Conservation (phyloP, 2,329 filamentous ascomycete species). For the Hypoxylon sp. region DNA sequence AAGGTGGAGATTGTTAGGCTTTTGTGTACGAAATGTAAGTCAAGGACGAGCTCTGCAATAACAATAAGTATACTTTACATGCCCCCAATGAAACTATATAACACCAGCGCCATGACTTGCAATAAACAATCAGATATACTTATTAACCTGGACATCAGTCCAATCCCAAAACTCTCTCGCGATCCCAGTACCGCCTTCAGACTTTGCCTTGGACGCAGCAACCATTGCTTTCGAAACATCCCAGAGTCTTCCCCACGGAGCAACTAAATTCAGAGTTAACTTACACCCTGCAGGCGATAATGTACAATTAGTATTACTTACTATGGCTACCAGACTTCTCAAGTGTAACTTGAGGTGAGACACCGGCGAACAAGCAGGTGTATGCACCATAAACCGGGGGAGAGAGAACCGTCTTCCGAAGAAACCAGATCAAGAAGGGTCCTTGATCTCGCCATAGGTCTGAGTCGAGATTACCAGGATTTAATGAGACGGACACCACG, state of each 20-base stretch:
- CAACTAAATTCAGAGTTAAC: constrained; percentile 50
- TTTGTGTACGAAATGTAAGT: neutral
- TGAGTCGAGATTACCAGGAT: constrained; percentile 60
- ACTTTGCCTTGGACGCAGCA: constrained; percentile 50
- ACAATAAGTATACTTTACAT: neutral
- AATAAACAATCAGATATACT: constrained; percentile 40
- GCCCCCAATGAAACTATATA: constrained; percentile 1
- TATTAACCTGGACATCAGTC: constrained; percentile 58
- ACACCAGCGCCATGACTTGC: neutral
- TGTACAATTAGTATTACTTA: constrained; percentile 21
- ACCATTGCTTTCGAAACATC: constrained; percentile 53
- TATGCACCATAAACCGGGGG: constrained; percentile 61
- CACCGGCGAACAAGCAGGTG: constrained; percentile 63
- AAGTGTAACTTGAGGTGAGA: constrained; percentile 61
- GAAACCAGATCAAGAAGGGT: constrained; percentile 4
- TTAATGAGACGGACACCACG: constrained; percentile 55
- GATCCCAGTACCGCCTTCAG: constrained; percentile 58
- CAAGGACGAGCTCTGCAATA: neutral
- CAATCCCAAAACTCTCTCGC: constrained; percentile 60
- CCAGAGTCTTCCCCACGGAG: constrained; percentile 58
- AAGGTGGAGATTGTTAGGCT: neutral
- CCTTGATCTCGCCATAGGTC: constrained; percentile 56
- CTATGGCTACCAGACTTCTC: constrained; percentile 57
- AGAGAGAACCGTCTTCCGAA: constrained; percentile 46
- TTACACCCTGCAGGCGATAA: neutral